These are phyloP conservation scores for Lithospermum erythrorhizon DNA, from an alignment of 257 asterid species.

Conservation along the genomic window DNA sequence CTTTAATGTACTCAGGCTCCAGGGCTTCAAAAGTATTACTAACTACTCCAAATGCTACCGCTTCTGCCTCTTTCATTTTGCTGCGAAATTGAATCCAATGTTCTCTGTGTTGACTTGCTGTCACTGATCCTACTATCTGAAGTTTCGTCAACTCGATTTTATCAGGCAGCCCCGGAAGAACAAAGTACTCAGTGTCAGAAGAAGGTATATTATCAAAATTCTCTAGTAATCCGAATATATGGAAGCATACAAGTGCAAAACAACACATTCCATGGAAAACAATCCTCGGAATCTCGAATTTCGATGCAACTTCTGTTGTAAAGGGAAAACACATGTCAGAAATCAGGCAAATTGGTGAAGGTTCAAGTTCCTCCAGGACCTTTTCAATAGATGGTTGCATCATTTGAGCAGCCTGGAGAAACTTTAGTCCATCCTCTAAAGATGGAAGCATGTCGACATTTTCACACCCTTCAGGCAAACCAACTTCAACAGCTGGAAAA, in stretches of 20 bases:
- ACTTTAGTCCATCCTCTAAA: conserved; percentile 8
- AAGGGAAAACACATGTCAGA: conserved; percentile 41
- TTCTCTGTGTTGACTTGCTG: too few relatives aligned
- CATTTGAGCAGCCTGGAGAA: conserved; percentile 27
- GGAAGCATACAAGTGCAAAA: conserved; percentile 33
- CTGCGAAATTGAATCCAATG: not conserved
- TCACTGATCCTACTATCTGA: not conserved
- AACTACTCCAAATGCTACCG: conserved; percentile 32
- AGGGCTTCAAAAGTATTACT: conserved; percentile 32
- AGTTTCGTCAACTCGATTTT: conserved; percentile 21
- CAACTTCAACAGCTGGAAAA: conserved; percentile 41
- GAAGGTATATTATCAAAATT: conserved; percentile 7
- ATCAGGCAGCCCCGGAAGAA: conserved; percentile 34
- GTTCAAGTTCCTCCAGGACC: conserved; percentile 18
- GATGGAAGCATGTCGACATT: conserved; percentile 39
- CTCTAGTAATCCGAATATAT: conserved; percentile 4
- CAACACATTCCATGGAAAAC: conserved; percentile 48
- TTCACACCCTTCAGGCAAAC: conserved; percentile 54
- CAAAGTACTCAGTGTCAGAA: conserved; percentile 19
- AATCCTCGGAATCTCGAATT: conserved; percentile 32
- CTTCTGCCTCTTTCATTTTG: not conserved
- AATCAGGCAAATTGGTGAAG: conserved; percentile 40
- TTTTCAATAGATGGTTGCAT: conserved; percentile 26
- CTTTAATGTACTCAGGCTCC: conserved; percentile 26
- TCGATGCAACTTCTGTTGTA: conserved; percentile 29